Evolutionary conservation across 106 monocot species (phyloP).

Genomic region (Dactylorhiza incarnata): DNA sequence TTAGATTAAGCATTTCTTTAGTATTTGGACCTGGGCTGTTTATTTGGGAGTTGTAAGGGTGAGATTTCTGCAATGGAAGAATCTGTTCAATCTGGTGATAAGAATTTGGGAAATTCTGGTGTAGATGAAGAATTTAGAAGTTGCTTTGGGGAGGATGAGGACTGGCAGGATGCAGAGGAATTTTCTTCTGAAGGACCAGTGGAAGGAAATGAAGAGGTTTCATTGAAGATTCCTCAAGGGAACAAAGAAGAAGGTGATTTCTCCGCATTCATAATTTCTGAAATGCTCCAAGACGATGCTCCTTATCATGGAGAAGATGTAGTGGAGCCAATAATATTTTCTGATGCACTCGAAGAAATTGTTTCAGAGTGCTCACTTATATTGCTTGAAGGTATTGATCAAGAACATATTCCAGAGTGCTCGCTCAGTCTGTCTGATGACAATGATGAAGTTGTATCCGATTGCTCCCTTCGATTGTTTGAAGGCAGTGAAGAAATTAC

Average conservation of each 20-base stretch:
- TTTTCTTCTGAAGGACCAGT: constrained; percentile 14
- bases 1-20: not conserved
- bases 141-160: constrained; percentile 72
- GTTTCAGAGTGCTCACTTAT: not conserved
- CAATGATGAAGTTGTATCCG: not conserved
- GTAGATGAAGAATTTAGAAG: constrained; percentile 73
- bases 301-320: not conserved
- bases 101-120: constrained; percentile 23
- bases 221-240: not conserved
- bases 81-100: constrained; percentile 4
- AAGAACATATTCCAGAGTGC: not conserved
- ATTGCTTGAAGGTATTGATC: constrained; percentile 1
- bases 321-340: not conserved
- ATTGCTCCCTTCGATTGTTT: not conserved
- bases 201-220: not conserved
- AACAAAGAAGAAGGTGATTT: not conserved
- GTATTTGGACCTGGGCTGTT: not conserved
- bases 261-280: not conserved
- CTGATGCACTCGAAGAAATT: not conserved
- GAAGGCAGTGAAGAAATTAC: constrained; percentile 19
- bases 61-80: constrained; percentile 3
- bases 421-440: not conserved
- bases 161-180: constrained; percentile 67
- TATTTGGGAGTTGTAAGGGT: not conserved
- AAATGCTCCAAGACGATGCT: not conserved